Percentiles rank a stretch among this genome's conserved stretches.
These are phyloP conservation scores for Aspergillus sp. DNA, from an alignment of 2,329 filamentous ascomycete species.

Conservation along the genomic window DNA sequence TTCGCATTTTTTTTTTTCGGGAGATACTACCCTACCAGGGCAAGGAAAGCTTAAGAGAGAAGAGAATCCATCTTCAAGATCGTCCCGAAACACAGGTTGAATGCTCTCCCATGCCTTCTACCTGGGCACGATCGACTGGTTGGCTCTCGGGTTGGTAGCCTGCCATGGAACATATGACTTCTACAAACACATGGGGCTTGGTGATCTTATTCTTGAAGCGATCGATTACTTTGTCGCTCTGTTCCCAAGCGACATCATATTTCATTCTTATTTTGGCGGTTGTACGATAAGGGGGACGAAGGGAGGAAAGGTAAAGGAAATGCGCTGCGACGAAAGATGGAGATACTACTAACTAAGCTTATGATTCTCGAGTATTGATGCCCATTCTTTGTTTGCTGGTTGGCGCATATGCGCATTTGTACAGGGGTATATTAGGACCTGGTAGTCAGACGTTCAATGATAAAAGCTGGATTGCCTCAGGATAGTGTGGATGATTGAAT, in stretches of 20 bases:
- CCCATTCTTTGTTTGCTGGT: not conserved
- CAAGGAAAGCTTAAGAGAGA: constrained; percentile 16
- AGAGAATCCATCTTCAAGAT: constrained; percentile 7
- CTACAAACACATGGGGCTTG: not conserved
- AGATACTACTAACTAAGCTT: not conserved
- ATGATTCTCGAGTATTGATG: not conserved
- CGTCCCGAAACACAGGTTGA: constrained; percentile 18
- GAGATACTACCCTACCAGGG: constrained; percentile 14
- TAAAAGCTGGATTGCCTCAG: too few species aligned
- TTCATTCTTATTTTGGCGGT: not conserved
- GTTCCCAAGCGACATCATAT: constrained; percentile 1
- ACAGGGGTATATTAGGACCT: too few species aligned
- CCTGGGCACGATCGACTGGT: not conserved
- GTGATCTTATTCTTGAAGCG: not conserved
- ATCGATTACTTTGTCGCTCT: not conserved
- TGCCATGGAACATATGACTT: not conserved
- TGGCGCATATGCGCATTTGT: not conserved
- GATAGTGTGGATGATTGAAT: too few species aligned
- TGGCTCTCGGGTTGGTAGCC: not conserved
- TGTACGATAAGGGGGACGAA: not conserved
- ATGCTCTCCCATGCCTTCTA: constrained; percentile 8
- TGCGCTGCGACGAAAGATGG: not conserved
- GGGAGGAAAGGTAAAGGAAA: not conserved
- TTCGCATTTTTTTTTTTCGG: constrained; percentile 19
- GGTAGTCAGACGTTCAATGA: too few species aligned